Conservation (phyloP, 768 basidiomycete species). For the Phaeotremella fagi region DNA sequence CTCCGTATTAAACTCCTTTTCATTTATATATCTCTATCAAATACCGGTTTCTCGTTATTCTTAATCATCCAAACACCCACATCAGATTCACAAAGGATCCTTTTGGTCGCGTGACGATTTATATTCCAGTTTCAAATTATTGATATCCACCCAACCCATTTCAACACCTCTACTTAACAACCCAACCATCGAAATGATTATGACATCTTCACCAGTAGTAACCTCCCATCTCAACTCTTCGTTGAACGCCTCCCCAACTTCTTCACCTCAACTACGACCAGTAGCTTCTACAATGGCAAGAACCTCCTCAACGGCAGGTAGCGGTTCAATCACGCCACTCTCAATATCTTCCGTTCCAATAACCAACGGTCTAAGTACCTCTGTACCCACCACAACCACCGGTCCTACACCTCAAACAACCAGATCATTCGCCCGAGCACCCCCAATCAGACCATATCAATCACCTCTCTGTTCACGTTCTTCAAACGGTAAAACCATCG, state of each 20-base stretch:
- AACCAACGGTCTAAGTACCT: not conserved
- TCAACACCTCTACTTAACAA: not conserved
- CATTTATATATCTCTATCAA: too few relatives aligned
- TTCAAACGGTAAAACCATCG: not conserved
- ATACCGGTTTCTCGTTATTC: too few relatives aligned
- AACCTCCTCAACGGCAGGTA: constrained; percentile 1
- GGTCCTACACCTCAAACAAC: not conserved
- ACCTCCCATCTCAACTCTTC: constrained; percentile 6
- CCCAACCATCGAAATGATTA: constrained; percentile 2
- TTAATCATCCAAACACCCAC: too few relatives aligned
- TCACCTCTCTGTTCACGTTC: constrained; percentile 11
- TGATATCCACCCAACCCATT: too few relatives aligned
- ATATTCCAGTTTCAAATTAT: too few relatives aligned
- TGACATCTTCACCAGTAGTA: constrained; percentile 4
- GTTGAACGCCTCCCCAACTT: constrained; percentile 19
- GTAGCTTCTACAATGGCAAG: constrained; percentile 23
- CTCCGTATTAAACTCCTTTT: too few relatives aligned
- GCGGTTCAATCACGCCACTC: constrained; percentile 8
- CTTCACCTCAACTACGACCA: constrained; percentile 26
- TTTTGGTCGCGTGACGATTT: too few relatives aligned
- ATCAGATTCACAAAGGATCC: too few relatives aligned
- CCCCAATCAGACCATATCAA: constrained; percentile 29
- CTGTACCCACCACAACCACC: not conserved
- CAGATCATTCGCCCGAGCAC: constrained; percentile 33
- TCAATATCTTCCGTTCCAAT: not conserved